A percentile compares a stretch with the other conserved stretches of the same genome.
Evolutionary conservation across 1,284 basidiomycete species (phyloP).

Genomic region (Irpex lacteus): DNA sequence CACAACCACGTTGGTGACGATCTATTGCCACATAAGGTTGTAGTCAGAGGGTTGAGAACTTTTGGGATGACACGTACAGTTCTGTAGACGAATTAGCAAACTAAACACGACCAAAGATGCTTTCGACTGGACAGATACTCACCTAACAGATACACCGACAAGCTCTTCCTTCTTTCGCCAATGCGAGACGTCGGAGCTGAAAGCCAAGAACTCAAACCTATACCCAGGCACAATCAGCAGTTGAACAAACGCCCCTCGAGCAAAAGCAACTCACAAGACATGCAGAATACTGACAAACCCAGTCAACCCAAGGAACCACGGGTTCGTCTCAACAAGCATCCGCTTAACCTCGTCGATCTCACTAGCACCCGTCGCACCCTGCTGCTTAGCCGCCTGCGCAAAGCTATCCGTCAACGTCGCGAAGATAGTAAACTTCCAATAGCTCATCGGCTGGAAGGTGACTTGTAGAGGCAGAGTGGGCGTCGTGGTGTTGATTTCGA

Average conservation of each 20-base stretch:
- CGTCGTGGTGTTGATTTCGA: conserved; percentile 79
- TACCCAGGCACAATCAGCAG: not conserved
- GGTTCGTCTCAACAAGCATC: conserved; percentile 92
- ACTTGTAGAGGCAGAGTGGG: conserved; percentile 75
- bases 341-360: conserved; percentile 94
- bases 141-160: conserved; percentile 82
- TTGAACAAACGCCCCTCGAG: not conserved
- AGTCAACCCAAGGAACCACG: conserved; percentile 84
- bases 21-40: conserved; percentile 37
- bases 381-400: conserved; percentile 75
- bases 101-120: not conserved
- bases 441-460: conserved; percentile 82
- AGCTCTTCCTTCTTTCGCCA: conserved; percentile 92
- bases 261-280: conserved; percentile 58
- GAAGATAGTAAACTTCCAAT: conserved; percentile 84
- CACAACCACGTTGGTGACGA: conserved; percentile 91
- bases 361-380: conserved; percentile 50
- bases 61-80: conserved; percentile 34
- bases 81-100: conserved; percentile 21
- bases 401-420: conserved; percentile 80
- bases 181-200: conserved; percentile 91
- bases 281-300: conserved; percentile 85
- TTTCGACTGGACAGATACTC: conserved; percentile 13
- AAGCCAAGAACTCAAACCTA: conserved; percentile 93
- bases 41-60: not conserved